phyloP scores from a whole-genome alignment of 176 grass and related monocot genomes.

The Dactylis glomerata region DNA sequence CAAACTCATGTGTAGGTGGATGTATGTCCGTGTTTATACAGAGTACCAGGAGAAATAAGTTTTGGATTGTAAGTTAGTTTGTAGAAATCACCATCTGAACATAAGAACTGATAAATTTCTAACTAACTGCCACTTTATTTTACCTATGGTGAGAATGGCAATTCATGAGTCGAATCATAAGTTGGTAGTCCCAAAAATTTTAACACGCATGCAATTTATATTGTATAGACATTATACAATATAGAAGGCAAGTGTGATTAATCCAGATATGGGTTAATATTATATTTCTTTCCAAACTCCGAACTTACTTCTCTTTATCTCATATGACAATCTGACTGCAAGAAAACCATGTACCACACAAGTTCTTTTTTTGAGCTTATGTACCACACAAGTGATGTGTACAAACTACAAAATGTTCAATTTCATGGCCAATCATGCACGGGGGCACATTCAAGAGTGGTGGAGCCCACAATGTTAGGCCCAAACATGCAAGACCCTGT shows the following conservation, averaged over 20 bases:
- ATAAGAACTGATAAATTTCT: not conserved
- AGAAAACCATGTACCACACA: not conserved
- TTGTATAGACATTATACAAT: not conserved
- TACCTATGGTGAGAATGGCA: not conserved
- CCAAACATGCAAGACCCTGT: constrained; percentile 28
- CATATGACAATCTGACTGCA: not conserved
- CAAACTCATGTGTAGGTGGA: not conserved
- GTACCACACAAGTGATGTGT: not conserved
- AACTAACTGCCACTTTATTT: not conserved
- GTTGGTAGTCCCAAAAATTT: not conserved
- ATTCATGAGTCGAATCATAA: not conserved
- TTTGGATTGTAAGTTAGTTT: not conserved
- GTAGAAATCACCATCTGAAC: not conserved
- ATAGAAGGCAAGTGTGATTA: not conserved
- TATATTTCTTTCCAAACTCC: not conserved
- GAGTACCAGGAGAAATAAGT: not conserved
- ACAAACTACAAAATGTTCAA: not conserved
- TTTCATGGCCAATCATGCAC: constrained; percentile 31
- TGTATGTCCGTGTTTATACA: not conserved
- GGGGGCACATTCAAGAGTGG: constrained; percentile 34
- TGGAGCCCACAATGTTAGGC: constrained; percentile 35
- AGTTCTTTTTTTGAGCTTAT: no score
- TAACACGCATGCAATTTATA: not conserved
- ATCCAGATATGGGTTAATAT: not conserved
- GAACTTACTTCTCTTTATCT: not conserved